Conservation (phyloP, 148 eudicot genomes). For the Diospyros kaki region DNA sequence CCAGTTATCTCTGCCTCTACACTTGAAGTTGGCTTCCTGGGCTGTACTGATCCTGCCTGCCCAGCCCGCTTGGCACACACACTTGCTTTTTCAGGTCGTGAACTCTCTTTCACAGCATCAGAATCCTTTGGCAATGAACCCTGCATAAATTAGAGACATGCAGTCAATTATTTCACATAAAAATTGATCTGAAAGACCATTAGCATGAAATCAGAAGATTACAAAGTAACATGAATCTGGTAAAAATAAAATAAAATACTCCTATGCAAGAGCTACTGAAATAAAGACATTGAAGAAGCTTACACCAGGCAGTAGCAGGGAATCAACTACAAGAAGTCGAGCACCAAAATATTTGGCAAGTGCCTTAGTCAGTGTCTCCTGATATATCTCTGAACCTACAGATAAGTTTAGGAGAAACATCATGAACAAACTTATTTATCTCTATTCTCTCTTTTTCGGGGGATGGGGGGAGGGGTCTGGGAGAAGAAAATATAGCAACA, state of each 20-base stretch:
- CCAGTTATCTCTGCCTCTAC: slow-evolving; percentile 83
- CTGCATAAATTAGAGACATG: slow-evolving; percentile 29
- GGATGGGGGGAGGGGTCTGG: not conserved
- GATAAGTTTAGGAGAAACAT: slow-evolving; percentile 7
- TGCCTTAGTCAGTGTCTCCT: slow-evolving; percentile 79
- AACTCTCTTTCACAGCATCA: slow-evolving; percentile 54
- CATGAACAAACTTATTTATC: slow-evolving; percentile 1
- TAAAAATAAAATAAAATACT: not conserved
- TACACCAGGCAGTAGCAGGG: slow-evolving; percentile 77
- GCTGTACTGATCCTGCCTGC: slow-evolving; percentile 46
- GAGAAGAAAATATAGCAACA: not conserved
- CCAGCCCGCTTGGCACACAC: slow-evolving; percentile 56
- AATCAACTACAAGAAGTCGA: slow-evolving; percentile 68
- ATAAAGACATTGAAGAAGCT: slow-evolving; percentile 24
- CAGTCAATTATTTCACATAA: not conserved
- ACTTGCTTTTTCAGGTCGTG: slow-evolving; percentile 56
- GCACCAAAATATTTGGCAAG: slow-evolving; percentile 80
- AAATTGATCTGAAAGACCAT: not conserved
- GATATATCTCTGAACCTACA: slow-evolving; percentile 94
- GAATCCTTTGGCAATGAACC: slow-evolving; percentile 57
- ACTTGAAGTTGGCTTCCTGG: slow-evolving; percentile 74
- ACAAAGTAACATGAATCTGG: not conserved
- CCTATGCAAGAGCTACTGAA: not conserved
- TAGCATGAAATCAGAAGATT: not conserved
- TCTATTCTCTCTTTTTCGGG: not conserved